Evolutionary conservation across 768 basidiomycete species (phyloP).

Genomic region (Galerina sulciceps): DNA sequence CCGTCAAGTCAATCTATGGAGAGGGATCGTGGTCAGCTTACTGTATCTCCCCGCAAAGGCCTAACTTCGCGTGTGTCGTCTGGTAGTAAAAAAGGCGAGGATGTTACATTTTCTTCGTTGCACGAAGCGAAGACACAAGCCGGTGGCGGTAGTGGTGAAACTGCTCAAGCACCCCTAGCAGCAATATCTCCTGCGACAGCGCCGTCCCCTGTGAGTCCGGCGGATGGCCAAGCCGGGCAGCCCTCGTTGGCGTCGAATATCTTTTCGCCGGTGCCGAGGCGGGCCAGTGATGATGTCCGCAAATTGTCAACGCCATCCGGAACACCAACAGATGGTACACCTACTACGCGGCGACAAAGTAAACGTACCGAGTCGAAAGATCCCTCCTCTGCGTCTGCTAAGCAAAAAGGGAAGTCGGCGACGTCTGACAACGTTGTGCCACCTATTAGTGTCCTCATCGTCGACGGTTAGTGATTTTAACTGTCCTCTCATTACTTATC

Average conservation of each 20-base stretch:
- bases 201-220: not conserved
- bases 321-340: not conserved
- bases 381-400: conserved; percentile 31
- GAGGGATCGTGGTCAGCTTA: conserved; percentile 44
- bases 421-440: conserved; percentile 81
- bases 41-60: conserved; percentile 27
- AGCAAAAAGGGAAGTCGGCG: conserved; percentile 51
- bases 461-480: conserved; percentile 73
- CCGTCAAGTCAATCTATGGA: conserved; percentile 48
- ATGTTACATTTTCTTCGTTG: conserved; percentile 35
- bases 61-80: conserved; percentile 31
- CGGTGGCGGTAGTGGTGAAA: not conserved
- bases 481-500: not conserved
- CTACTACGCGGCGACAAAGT: conserved; percentile 9
- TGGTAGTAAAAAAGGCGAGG: conserved; percentile 20
- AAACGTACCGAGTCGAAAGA: conserved; percentile 32
- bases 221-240: conserved; percentile 7
- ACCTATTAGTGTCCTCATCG: conserved; percentile 96
- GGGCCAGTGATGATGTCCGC: conserved; percentile 18
- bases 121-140: conserved; percentile 27
- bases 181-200: not conserved
- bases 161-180: not conserved
- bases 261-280: conserved; percentile 16
- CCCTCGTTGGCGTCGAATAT: conserved; percentile 10
- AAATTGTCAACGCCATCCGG: conserved; percentile 4